Evolutionary conservation across 345 rosid species (phyloP), one percentile per base, ranked within the genome.

Genomic region (Limnanthes douglasii): DNA sequence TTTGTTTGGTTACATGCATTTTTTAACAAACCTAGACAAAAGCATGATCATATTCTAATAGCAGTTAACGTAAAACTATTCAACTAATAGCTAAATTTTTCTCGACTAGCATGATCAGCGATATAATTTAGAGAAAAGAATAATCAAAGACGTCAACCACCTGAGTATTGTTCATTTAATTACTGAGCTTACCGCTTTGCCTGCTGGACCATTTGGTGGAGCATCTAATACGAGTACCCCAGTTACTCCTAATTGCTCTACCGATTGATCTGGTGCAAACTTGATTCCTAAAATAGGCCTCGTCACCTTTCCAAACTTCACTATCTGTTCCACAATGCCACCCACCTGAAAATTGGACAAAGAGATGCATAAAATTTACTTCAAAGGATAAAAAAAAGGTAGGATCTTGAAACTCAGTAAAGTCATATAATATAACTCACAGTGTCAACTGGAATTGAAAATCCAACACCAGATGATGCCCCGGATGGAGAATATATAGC

Each of bases 401-500:
- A n/a, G n/a, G n/a, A n/a, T n/a, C n/a, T n/a, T n/a, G n/a, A n/a
- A n/a, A n/a, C n/a, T n/a, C n/a, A n/a, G n/a, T n/a, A n/a, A n/a
- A n/a, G n/a, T n/a, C n/a, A n/a, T 15, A 2, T 11, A 28, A 2
- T 9, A 50, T 16, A 41, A 72, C 94, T 71, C 57, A 86, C 95
- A 8, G 97, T 88, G 59, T 88, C 97, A 39, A 88, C 92, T 35
- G 95, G 97, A 65, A 88, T 88, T 2, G 95, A 83, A 56, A 88
- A 88, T 36, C 97, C 95, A 5, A 88, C 97, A 36, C 97, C 97
- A 46, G 97, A 83, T 30, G 97, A 88, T 51, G 95, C 97, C 54
- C 97, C 97, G 33, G 97, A 88, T 39, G 97, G 97, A 36, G 97
- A 88, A 63, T 83, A 83, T 54, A 88, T 83, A 37, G 97, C 95